Conservation (phyloP, 2,329 filamentous ascomycete genomes). For the Plectosphaerella sp. region DNA sequence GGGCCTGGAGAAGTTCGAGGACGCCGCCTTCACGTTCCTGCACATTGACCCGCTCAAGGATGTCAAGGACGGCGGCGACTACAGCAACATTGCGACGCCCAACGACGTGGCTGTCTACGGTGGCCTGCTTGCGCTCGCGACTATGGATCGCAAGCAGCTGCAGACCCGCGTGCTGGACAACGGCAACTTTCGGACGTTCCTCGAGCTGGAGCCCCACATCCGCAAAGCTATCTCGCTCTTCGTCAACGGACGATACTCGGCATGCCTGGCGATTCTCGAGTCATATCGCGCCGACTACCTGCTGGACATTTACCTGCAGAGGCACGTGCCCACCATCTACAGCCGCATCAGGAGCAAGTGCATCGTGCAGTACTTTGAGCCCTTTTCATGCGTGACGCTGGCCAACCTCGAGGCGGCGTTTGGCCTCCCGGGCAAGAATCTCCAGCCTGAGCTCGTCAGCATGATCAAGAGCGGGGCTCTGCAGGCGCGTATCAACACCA, state of each 20-base stretch:
- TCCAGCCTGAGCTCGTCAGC: constrained; percentile 68
- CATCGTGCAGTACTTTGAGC: constrained; percentile 87
- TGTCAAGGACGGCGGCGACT: constrained; percentile 33
- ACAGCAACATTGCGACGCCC: constrained; percentile 68
- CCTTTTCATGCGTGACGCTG: constrained; percentile 83
- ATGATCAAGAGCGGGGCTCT: constrained; percentile 74
- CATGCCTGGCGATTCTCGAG: constrained; percentile 78
- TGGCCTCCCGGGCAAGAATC: constrained; percentile 53
- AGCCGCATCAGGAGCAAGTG: constrained; percentile 78
- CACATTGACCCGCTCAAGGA: constrained; percentile 39
- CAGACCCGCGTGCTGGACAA: constrained; percentile 77
- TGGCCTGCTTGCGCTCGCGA: constrained; percentile 82
- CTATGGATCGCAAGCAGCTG: constrained; percentile 76
- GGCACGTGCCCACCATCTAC: constrained; percentile 68
- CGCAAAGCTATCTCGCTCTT: constrained; percentile 87
- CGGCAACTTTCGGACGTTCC: constrained; percentile 72
- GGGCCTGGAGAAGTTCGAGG: constrained; percentile 40
- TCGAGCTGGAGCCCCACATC: constrained; percentile 91
- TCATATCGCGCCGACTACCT: constrained; percentile 79
- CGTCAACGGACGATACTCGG: constrained; percentile 83
- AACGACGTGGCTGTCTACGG: constrained; percentile 94
- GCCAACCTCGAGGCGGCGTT: constrained; percentile 76
- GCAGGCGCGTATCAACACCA: constrained; percentile 77
- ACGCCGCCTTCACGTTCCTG: constrained; percentile 71
- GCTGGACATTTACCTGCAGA: constrained; percentile 82